Evolutionary conservation across 805 yeast genomes (phyloP).

Genomic region (Kodamaea hsintzibuensis): DNA sequence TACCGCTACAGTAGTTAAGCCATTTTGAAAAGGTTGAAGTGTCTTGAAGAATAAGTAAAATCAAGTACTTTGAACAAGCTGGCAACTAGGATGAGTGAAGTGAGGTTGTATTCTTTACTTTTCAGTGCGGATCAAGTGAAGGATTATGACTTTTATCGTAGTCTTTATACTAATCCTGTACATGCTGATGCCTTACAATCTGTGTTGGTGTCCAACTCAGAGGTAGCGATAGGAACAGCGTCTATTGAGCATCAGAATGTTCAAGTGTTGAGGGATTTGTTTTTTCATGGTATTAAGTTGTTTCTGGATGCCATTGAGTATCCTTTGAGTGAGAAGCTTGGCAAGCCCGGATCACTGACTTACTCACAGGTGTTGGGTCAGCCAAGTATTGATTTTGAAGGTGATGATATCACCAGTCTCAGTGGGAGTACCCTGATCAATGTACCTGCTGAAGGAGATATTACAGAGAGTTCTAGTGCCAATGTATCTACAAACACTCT

Average conservation of each 20-base stretch:
- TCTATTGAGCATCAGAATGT: slow-evolving; percentile 40
- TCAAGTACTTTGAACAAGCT: neutral
- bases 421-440: neutral
- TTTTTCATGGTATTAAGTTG: slow-evolving; percentile 21
- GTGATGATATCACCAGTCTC: slow-evolving; percentile 1
- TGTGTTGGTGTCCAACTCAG: slow-evolving; percentile 22
- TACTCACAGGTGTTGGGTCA: neutral
- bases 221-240: slow-evolving; percentile 18
- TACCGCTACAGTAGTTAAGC: too few species aligned
- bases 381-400: neutral
- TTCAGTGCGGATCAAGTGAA: slow-evolving; percentile 14
- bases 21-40: too few species aligned
- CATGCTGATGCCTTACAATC: slow-evolving; percentile 25
- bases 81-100: slow-evolving; percentile 1
- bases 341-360: neutral
- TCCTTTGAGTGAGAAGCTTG: slow-evolving; percentile 8
- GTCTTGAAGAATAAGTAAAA: too few species aligned
- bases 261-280: slow-evolving; percentile 15
- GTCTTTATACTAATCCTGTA: slow-evolving; percentile 25
- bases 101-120: slow-evolving; percentile 23
- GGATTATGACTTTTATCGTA: slow-evolving; percentile 18
- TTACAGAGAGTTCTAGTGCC: neutral
- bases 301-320: slow-evolving; percentile 23
- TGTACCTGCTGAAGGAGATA: neutral
- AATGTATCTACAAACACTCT: neutral